A percentile compares a stretch with the other conserved stretches of the same genome.
phyloP scores from a whole-genome alignment of 1,284 basidiomycete species.

The Calocybe gambosa region DNA sequence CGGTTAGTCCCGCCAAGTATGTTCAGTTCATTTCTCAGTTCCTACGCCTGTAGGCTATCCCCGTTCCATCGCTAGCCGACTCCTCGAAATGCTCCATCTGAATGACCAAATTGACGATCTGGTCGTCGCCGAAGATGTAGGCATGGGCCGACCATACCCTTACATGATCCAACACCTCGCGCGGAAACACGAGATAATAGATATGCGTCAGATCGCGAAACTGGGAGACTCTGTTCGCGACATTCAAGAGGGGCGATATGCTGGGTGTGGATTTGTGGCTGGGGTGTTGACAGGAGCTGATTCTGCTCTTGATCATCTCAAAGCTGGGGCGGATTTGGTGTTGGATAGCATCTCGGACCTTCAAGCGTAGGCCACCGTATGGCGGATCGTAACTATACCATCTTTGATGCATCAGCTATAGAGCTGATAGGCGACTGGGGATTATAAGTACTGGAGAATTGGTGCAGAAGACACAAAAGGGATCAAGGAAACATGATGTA shows the following conservation, averaged over 20 bases:
- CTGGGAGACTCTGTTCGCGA: conserved; percentile 11
- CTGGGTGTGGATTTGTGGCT: conserved; percentile 12
- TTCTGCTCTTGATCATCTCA: conserved; percentile 6
- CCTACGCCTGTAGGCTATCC: conserved; percentile 6
- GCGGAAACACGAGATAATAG: conserved; percentile 7
- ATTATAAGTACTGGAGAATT: too few species aligned
- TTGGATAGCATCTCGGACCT: conserved; percentile 8
- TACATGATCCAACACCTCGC: conserved; percentile 14
- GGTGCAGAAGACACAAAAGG: too few species aligned
- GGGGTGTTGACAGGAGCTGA: conserved; percentile 12
- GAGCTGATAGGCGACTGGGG: too few species aligned
- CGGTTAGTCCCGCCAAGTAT: not conserved
- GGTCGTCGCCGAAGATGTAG: conserved; percentile 13
- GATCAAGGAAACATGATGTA: too few species aligned
- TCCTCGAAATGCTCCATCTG: conserved; percentile 3
- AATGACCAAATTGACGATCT: conserved; percentile 10
- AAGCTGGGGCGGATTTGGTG: conserved; percentile 12
- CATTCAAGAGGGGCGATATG: conserved; percentile 10
- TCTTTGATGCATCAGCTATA: too few species aligned
- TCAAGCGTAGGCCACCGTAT: not conserved
- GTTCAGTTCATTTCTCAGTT: not conserved
- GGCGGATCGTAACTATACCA: too few species aligned
- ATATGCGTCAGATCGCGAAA: conserved; percentile 11
- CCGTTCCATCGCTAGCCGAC: conserved; percentile 8
- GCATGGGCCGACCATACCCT: conserved; percentile 12